Evolutionary conservation across 2,329 filamentous ascomycete genomes (phyloP).

Genomic region (Ophiostoma piceae): DNA sequence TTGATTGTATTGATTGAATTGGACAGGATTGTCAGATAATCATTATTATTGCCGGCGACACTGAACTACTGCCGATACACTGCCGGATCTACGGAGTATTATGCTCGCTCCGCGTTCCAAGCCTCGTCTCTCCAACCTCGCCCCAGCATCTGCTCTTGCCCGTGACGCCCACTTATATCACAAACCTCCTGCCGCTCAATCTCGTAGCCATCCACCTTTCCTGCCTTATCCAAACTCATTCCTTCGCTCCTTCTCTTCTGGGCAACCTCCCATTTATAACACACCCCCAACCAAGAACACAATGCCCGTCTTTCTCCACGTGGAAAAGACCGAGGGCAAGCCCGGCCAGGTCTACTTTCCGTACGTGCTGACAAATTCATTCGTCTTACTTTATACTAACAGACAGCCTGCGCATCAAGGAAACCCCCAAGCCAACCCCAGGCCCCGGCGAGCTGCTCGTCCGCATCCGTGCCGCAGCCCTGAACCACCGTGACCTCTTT

Average conservation of each 20-base stretch:
- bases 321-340: constrained; percentile 65
- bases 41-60: neutral
- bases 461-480: constrained; percentile 68
- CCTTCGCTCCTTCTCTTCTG: neutral
- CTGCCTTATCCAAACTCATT: neutral
- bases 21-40: too few relatives aligned
- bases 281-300: constrained; percentile 16
- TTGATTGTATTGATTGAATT: too few relatives aligned
- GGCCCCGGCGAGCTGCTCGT: constrained; percentile 66
- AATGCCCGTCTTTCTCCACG: constrained; percentile 55
- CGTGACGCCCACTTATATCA: neutral
- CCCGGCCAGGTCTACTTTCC: constrained; percentile 86
- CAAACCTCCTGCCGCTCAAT: neutral
- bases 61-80: neutral
- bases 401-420: constrained; percentile 53
- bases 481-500: constrained; percentile 95
- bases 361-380: constrained; percentile 38
- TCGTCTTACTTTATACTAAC: neutral
- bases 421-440: constrained; percentile 58
- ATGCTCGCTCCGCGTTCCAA: neutral
- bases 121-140: neutral
- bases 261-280: neutral
- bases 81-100: neutral
- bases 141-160: neutral
- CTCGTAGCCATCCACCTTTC: neutral